Evolutionary conservation across 805 yeast genomes (phyloP).

Genomic region (Vanderwaltozyma yarrowii): DNA sequence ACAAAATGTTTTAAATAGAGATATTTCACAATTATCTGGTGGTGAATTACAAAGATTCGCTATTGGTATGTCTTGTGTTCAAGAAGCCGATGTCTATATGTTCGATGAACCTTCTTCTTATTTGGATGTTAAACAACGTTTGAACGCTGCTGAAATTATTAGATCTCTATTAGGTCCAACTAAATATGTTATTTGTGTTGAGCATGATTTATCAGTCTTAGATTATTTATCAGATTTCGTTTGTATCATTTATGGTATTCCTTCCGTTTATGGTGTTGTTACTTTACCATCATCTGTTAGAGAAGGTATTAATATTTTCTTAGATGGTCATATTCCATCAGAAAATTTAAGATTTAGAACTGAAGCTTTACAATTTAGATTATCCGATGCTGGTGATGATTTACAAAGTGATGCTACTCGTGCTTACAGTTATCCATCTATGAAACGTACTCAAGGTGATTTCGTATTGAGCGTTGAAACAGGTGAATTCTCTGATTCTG

Average conservation of each 20-base stretch:
- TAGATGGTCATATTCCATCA: slow-evolving; percentile 95
- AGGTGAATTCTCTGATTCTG: slow-evolving; percentile 93
- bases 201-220: slow-evolving; percentile 95
- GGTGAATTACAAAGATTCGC: slow-evolving; percentile 99
- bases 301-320: slow-evolving; percentile 97
- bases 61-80: slow-evolving; percentile 94
- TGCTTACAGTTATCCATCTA: slow-evolving; percentile 64
- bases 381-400: slow-evolving; percentile 67
- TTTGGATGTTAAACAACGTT: slow-evolving; percentile 96
- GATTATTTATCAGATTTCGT: slow-evolving; percentile 95
- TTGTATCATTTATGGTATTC: slow-evolving; percentile 95
- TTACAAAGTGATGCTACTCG: slow-evolving; percentile 68
- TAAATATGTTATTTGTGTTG: slow-evolving; percentile 88
- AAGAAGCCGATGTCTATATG: slow-evolving; percentile 93
- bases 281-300: slow-evolving; percentile 94
- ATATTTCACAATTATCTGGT: slow-evolving; percentile 84
- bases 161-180: slow-evolving; percentile 73
- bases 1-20: slow-evolving; percentile 69
- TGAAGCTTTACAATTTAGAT: slow-evolving; percentile 87
- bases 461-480: slow-evolving; percentile 71
- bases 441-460: slow-evolving; percentile 93
- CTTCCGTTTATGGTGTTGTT: slow-evolving; percentile 98
- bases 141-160: slow-evolving; percentile 91
- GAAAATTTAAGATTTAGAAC: slow-evolving; percentile 96
- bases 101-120: slow-evolving; percentile 99